phyloP scores from a whole-genome alignment of 2,329 filamentous ascomycete species.

The Colletotrichum filicis region DNA sequence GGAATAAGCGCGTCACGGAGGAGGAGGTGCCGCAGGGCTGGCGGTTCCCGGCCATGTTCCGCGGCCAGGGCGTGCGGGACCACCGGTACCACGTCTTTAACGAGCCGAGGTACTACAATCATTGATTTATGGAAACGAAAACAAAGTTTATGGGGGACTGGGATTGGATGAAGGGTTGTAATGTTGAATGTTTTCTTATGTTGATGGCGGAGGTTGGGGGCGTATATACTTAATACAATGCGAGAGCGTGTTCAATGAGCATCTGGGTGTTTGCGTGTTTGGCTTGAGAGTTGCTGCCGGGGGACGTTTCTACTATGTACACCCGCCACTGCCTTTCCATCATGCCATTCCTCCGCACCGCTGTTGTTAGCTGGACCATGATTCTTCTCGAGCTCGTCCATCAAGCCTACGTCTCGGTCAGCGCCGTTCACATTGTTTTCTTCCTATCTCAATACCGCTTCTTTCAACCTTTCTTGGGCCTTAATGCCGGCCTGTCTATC shows the following conservation, averaged over 20 bases:
- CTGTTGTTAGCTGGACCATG: background rate
- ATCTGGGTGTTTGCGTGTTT: background rate
- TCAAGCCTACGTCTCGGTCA: too few relatives aligned
- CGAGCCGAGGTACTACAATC: constrained; percentile 79
- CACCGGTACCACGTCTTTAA: constrained; percentile 97
- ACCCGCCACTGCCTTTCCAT: background rate
- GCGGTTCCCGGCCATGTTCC: constrained; percentile 87
- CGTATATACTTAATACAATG: background rate
- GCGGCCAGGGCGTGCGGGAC: constrained; percentile 85
- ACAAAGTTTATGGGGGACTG: background rate
- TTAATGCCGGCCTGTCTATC: too few relatives aligned
- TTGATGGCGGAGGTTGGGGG: background rate
- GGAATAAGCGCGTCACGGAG: constrained; percentile 72
- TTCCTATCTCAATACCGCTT: too few relatives aligned
- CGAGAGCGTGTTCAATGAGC: background rate
- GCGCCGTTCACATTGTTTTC: too few relatives aligned
- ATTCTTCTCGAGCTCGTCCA: too few relatives aligned
- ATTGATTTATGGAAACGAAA: constrained; percentile 39
- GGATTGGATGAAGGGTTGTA: background rate
- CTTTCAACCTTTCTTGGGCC: too few relatives aligned
- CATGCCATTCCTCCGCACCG: background rate
- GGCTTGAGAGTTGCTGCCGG: background rate
- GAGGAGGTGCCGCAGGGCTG: constrained; percentile 79
- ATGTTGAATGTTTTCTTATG: background rate
- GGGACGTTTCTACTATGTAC: background rate